Base-by-base conservation (phyloP, 2,329 filamentous ascomycete species). In the Neofusicoccum cordaticola region DNA sequence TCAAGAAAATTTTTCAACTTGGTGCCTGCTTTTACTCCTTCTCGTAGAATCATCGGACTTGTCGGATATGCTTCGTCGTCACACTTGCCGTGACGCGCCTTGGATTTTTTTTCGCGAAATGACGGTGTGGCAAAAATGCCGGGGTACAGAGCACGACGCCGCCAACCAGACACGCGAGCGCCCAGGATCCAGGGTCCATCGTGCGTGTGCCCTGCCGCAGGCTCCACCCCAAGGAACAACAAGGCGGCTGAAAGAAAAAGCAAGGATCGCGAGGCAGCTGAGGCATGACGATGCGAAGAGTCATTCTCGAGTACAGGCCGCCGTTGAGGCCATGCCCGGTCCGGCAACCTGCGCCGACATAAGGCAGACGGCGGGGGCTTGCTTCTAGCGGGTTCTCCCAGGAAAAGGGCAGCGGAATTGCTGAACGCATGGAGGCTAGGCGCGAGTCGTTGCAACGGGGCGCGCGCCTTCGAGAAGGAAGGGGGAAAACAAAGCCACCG, bases 71-170 rank as follows among this genome's bases (percentile, higher is more conserved):
- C 13, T 31, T 27, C 31, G n/a, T 35, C 47, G 27, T 27, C 19
- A 19, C 19, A 19, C 19, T 19, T 19, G 19, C 19, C 19, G 22
- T 48, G 45, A 48, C 45, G 19, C 15, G 31, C 17, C 17, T 17
- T 12, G 45, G n/a, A 47, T 11, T 47, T 27, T 34, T 35, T 37
- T 19, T 53, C 41, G 56, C 31, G 56, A 60, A 60, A 60, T 60
- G 41, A 60, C 56, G 42, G 56, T 60, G 56, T 60, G 56, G 56
- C 56, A 60, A 60, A 60, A 45, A n/a, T 27, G 27, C 42, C 27
- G 42, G 27, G 41, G 41, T 47, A 19, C 27, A 13, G 37, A 13
- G 9, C 3, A 11, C 37, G 37, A 11, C 9, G 37, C 13, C 9
- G 9, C 37, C 37, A 11, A 39, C 37, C 37, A 39, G 27, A 7